Evolutionary conservation across 140 eudicot species (phyloP).

Genomic region (Oenanthe javanica): DNA sequence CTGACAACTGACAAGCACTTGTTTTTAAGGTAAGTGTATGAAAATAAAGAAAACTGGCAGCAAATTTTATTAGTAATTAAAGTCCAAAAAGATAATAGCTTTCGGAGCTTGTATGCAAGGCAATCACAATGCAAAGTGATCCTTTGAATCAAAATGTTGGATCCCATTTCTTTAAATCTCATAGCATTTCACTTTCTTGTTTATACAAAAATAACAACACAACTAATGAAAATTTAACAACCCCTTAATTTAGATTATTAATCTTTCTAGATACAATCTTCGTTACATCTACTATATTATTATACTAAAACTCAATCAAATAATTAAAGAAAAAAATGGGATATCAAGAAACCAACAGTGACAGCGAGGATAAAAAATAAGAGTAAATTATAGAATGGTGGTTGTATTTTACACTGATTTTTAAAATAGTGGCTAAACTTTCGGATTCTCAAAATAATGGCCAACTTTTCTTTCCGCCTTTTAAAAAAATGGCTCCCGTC

Average conservation of each 20-base stretch:
- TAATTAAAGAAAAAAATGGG: not conserved
- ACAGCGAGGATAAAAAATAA: too few species aligned
- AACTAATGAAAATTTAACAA: not conserved
- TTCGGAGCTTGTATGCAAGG: not conserved
- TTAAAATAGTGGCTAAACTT: too few species aligned
- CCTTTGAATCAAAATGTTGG: not conserved
- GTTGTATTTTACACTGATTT: too few species aligned
- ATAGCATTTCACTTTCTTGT: not conserved
- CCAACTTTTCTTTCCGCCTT: too few species aligned
- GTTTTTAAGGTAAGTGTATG: not conserved
- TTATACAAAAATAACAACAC: not conserved
- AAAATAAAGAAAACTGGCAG: not conserved
- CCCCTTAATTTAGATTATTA: not conserved
- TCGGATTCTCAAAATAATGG: too few species aligned
- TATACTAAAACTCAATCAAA: not conserved
- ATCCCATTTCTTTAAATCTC: not conserved
- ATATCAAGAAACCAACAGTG: not conserved
- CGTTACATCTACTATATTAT: too few species aligned
- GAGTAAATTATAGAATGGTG: too few species aligned
- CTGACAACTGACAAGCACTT: not conserved
- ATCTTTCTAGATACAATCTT: not conserved
- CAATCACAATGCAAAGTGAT: not conserved
- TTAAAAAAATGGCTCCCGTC: too few species aligned
- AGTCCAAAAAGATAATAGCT: not conserved
- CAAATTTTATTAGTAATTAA: not conserved